Evolutionary conservation across 768 basidiomycete species (phyloP).

Genomic region (Tephrocybe sp.): DNA sequence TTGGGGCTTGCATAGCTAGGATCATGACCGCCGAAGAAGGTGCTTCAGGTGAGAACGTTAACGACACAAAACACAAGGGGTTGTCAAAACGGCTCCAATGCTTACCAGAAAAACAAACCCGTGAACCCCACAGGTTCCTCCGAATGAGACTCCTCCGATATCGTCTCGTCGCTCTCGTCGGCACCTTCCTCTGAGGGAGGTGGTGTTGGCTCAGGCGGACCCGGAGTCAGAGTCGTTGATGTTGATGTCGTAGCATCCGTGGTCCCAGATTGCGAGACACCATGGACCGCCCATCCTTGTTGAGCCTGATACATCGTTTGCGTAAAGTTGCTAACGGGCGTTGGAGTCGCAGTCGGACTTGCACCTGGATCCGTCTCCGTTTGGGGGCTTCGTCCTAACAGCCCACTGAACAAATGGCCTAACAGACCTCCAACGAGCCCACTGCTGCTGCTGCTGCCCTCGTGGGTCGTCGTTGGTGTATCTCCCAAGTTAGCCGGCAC

Average conservation of each 20-base stretch:
- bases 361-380: not conserved
- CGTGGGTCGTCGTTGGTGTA: not conserved
- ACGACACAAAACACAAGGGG: not conserved
- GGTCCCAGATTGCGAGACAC: not conserved
- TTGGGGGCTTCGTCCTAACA: constrained; percentile 2
- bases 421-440: constrained; percentile 12
- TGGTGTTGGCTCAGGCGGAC: constrained; percentile 1
- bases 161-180: not conserved
- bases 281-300: constrained; percentile 8
- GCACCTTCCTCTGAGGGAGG: not conserved
- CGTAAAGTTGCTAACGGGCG: not conserved
- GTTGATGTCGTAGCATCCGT: not conserved
- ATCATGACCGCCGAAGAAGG: constrained; percentile 80
- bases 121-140: constrained; percentile 34
- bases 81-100: not conserved
- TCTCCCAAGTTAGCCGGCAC: constrained; percentile 13
- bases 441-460: not conserved
- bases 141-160: constrained; percentile 10
- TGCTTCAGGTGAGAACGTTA: constrained; percentile 32
- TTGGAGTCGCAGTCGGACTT: not conserved
- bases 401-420: constrained; percentile 7
- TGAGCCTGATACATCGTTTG: constrained; percentile 5
- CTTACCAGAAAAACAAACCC: constrained; percentile 78
- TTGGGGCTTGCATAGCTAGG: constrained; percentile 62
- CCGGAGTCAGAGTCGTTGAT: not conserved